Percentiles rank a stretch among this genome's conserved stretches.
Conservation (phyloP, 179 eudicot genomes). For the Nepenthes alata region DNA sequence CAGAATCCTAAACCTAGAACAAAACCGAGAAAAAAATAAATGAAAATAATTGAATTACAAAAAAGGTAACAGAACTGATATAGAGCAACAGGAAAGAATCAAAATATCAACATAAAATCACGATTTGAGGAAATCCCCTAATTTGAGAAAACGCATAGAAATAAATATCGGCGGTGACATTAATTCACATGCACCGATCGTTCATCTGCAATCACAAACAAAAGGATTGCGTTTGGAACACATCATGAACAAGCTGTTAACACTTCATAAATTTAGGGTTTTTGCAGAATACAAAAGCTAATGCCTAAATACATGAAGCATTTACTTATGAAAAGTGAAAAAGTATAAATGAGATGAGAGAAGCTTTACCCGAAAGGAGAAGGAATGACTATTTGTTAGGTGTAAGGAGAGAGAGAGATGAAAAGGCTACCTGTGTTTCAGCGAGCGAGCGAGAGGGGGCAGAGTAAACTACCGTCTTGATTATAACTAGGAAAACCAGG, state of each 20-base stretch:
- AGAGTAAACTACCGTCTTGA: too few species aligned
- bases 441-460: not conserved
- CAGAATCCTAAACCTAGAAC: not conserved
- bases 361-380: not conserved
- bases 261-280: not conserved
- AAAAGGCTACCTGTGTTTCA: not conserved
- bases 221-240: too few species aligned
- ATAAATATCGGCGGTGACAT: not conserved
- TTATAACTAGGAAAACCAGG: too few species aligned
- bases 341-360: not conserved
- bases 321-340: not conserved
- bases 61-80: not conserved
- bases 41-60: not conserved
- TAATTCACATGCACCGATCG: not conserved
- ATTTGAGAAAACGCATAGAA: not conserved
- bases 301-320: not conserved
- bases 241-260: too few species aligned
- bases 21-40: not conserved
- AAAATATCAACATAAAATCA: not conserved
- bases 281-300: not conserved
- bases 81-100: not conserved
- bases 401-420: not conserved
- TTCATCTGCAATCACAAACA: not conserved
- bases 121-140: not conserved
- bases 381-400: not conserved